These are phyloP conservation scores for Globisporangium splendens DNA, from an alignment of 352 stramenopile species.

Conservation along the genomic window DNA sequence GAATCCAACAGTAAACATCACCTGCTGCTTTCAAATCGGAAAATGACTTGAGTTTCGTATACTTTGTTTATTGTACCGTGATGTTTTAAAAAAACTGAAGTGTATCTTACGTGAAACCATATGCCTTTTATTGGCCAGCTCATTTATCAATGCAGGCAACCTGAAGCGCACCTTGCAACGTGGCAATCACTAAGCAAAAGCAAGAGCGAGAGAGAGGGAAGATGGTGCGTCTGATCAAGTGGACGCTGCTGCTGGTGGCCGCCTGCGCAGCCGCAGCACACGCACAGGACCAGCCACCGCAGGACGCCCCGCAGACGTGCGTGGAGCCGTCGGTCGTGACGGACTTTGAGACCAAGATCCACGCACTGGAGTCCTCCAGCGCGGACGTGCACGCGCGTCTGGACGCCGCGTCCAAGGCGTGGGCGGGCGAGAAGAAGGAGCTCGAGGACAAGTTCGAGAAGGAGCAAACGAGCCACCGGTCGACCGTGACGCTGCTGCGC, in stretches of 20 bases:
- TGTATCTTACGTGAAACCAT: no score
- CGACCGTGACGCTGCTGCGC: conserved; percentile 14
- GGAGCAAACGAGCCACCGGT: conserved; percentile 26
- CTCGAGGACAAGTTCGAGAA: conserved; percentile 30
- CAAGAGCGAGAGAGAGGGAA: no score
- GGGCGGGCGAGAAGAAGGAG: conserved; percentile 32
- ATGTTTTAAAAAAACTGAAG: no score
- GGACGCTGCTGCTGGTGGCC: conserved; percentile 34
- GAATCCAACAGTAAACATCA: no score
- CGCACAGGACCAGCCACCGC: conserved; percentile 16
- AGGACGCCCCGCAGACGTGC: no score
- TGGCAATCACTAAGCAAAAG: no score
- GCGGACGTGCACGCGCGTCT: conserved; percentile 35
- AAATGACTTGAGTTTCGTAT: no score
- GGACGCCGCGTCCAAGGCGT: conserved; percentile 26
- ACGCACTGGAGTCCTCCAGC: conserved; percentile 35
- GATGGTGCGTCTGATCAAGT: conserved; percentile 38
- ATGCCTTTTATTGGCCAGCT: no score
- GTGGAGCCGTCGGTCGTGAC: conserved; percentile 35
- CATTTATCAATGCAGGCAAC: no score
- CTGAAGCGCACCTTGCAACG: no score
- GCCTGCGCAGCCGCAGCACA: conserved; percentile 27
- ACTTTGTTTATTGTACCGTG: no score
- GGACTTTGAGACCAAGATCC: conserved; percentile 44
- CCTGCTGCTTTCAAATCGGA: no score